Evolutionary conservation across 1,284 basidiomycete species (phyloP), one percentile per base, ranked within the genome.

Genomic region (Trametes pubescens): DNA sequence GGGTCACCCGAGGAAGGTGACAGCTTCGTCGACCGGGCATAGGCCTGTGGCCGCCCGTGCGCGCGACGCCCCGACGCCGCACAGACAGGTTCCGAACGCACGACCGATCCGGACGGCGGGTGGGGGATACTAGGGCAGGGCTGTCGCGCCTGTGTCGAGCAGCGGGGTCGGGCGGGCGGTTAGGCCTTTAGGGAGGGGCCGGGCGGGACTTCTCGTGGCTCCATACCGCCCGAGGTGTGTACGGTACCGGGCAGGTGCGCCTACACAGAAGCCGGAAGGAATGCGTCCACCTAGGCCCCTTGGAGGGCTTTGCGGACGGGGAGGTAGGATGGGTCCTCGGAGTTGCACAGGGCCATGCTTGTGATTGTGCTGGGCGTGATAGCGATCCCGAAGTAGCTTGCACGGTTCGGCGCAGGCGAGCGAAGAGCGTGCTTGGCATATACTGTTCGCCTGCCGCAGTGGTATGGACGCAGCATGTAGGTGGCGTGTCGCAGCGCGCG

Each of bases 341-440:
- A 32, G 4, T 32, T 32, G 29, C 8, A 32, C 4, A 32, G 29
- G 29, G 29, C 29, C 29, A 32, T 32, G 29, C 29, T 32, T 32
- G 40, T 43, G 40, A 43, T 43, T 43, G 16, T 43, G 40, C n/a
- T n/a, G n/a, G n/a, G n/a, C 40, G 18, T 4, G 40, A 16, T 16
- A n/a, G 40, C 40, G 18, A 16, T 43, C 40, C 18, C 18, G 40
- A 43, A 16, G 14, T 11, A 38, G 37, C 18, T 43, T 21, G 32
- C 2, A 32, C 26, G 32, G 34, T 34, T 37, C 49, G 49, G 7
- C 7, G 49, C 24, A 48, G 26, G 8, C 18, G 49, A 18, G 49
- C 49, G 49, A 51, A 35, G 49, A 51, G 49, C 10, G 32, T 51
- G 49, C 32, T 51, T 51, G 49, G n/a, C 34, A 35, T 35, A 35